phyloP scores from a whole-genome alignment of 768 basidiomycete species.

The Pholiota microspora region DNA sequence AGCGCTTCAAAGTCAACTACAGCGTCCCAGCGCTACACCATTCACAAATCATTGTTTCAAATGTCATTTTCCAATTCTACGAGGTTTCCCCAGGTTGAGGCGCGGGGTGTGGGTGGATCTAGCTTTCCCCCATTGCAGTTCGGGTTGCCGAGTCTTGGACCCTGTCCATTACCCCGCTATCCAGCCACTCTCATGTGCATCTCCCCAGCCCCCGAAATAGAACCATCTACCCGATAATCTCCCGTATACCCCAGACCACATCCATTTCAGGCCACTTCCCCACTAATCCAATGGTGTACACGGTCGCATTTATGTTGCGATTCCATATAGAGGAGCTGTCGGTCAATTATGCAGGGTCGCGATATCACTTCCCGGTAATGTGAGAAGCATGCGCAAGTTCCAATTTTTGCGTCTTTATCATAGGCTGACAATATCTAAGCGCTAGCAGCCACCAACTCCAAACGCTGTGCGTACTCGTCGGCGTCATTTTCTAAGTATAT shows the following conservation, averaged over 20 bases:
- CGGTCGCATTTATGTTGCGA: background rate
- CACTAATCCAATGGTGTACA: background rate
- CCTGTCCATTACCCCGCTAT: constrained; percentile 18
- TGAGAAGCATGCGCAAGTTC: too few relatives aligned
- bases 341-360: background rate
- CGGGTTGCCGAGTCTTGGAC: constrained; percentile 9
- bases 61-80: constrained; percentile 22
- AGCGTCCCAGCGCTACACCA: background rate
- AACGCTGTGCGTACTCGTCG: background rate
- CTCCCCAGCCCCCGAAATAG: constrained; percentile 16
- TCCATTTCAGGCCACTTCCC: background rate
- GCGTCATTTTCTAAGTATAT: background rate
- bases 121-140: constrained; percentile 3
- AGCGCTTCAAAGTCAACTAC: background rate
- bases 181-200: background rate
- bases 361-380: background rate
- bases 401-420: background rate
- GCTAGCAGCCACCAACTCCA: background rate
- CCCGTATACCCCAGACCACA: constrained; percentile 11
- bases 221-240: constrained; percentile 19
- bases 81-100: constrained; percentile 26
- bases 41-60: constrained; percentile 18
- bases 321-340: background rate
- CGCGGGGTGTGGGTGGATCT: constrained; percentile 12
- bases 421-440: background rate